Evolutionary conservation across 2,329 filamentous ascomycete genomes (phyloP).

Genomic region (Aspergillus ochraceus): DNA sequence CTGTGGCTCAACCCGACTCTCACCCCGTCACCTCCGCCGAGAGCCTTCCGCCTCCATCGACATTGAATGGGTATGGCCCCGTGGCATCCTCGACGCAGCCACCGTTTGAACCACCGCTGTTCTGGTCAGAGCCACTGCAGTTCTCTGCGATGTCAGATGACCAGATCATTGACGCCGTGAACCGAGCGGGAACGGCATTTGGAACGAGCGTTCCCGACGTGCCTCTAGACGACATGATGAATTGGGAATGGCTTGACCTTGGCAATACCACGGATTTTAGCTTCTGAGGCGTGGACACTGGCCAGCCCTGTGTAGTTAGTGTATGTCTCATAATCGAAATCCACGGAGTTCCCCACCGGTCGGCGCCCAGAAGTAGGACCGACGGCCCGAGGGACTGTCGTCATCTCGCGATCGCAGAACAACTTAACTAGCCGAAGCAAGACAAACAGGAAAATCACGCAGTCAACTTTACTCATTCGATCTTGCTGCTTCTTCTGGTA

Average conservation of each 20-base stretch:
- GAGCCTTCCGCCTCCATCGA: slow-evolving; percentile 12
- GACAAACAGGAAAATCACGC: no score
- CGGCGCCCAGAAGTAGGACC: slow-evolving; percentile 33
- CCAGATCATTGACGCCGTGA: slow-evolving; percentile 66
- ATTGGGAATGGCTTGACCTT: slow-evolving; percentile 58
- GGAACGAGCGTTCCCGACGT: slow-evolving; percentile 57
- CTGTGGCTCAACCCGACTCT: slow-evolving; percentile 12
- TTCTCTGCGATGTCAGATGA: slow-evolving; percentile 71
- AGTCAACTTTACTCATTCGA: background rate
- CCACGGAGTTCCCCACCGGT: slow-evolving; percentile 9
- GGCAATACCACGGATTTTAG: slow-evolving; percentile 28
- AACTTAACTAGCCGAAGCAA: background rate
- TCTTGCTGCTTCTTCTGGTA: background rate
- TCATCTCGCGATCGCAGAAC: slow-evolving; percentile 13
- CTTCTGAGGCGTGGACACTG: slow-evolving; percentile 17
- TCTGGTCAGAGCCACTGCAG: slow-evolving; percentile 56
- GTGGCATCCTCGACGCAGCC: slow-evolving; percentile 25
- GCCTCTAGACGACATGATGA: slow-evolving; percentile 60
- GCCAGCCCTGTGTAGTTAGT: background rate
- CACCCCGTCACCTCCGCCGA: slow-evolving; percentile 14
- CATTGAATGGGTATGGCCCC: slow-evolving; percentile 19
- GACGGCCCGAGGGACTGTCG: slow-evolving; percentile 15
- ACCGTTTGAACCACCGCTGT: slow-evolving; percentile 28
- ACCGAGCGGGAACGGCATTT: slow-evolving; percentile 61
- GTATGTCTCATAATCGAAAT: no score